phyloP scores from a whole-genome alignment of 1,139 yeast species.

The Suhomyces bribrorum region DNA sequence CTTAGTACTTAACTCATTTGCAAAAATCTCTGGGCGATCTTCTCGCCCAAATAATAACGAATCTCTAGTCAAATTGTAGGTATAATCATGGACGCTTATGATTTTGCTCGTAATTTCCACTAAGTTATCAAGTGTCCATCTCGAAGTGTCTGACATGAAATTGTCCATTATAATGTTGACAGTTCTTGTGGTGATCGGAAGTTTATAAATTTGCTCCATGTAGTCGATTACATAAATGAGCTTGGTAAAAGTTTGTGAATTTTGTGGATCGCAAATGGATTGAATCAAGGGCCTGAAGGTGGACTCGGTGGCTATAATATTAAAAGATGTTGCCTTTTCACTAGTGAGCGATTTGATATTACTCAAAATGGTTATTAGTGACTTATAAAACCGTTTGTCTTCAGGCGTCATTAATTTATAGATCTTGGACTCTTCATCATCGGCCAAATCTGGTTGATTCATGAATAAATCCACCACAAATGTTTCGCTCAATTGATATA shows the following conservation, averaged over 20 bases:
- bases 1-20: slow-evolving; percentile 16
- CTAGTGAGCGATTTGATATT: slow-evolving; percentile 29
- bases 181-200: slow-evolving; percentile 32
- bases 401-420: slow-evolving; percentile 23
- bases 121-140: slow-evolving; percentile 15
- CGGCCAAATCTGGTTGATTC: slow-evolving; percentile 1
- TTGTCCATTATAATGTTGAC: slow-evolving; percentile 19
- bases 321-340: slow-evolving; percentile 11
- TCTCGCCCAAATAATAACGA: slow-evolving; percentile 8
- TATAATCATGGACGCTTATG: slow-evolving; percentile 22
- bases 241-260: slow-evolving; percentile 11
- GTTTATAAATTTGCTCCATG: slow-evolving; percentile 20
- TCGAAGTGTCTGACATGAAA: slow-evolving; percentile 1
- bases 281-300: slow-evolving; percentile 29
- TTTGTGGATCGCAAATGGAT: slow-evolving; percentile 14
- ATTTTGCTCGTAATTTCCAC: slow-evolving; percentile 19
- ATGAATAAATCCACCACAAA: slow-evolving; percentile 4
- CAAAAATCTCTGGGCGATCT: slow-evolving; percentile 8
- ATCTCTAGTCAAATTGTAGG: slow-evolving; percentile 24
- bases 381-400: slow-evolving; percentile 19
- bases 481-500: slow-evolving; percentile 15
- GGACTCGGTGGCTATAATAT: slow-evolving; percentile 26
- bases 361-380: slow-evolving; percentile 22
- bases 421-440: slow-evolving; percentile 14
- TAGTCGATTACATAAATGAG: slow-evolving; percentile 18